Conservation (phyloP, 2,329 filamentous ascomycete genomes). For the Helotiales sp. region DNA sequence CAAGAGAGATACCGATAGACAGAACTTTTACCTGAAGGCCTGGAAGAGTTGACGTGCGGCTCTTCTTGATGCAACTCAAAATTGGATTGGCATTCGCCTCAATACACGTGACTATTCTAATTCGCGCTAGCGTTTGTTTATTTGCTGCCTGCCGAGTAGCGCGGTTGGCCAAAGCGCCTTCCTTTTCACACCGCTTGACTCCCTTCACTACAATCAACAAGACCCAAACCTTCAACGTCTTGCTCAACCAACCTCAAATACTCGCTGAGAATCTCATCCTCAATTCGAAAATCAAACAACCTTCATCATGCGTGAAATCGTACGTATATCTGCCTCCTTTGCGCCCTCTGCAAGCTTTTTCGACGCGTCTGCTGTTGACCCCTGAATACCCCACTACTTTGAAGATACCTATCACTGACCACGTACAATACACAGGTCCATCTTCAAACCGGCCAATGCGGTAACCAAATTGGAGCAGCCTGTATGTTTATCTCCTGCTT, state of each 20-base stretch:
- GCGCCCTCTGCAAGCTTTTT: conserved; percentile 7
- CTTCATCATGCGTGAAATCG: conserved; percentile 73
- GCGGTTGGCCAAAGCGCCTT: neutral
- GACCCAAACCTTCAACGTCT: conserved; percentile 26
- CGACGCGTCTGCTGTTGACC: conserved; percentile 42
- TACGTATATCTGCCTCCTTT: conserved; percentile 45
- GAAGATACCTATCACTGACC: conserved; percentile 55
- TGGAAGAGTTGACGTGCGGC: neutral
- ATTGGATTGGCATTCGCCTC: neutral
- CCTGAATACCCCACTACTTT: conserved; percentile 38
- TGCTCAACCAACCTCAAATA: conserved; percentile 23
- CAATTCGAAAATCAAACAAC: conserved; percentile 28
- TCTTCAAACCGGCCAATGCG: conserved; percentile 99
- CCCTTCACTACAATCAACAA: conserved; percentile 22
- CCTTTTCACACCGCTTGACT: conserved; percentile 12
- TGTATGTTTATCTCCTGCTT: neutral
- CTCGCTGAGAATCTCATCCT: conserved; percentile 13
- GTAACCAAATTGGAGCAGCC: conserved; percentile 99
- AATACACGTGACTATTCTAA: neutral
- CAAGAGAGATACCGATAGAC: neutral
- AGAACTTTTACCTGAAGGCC: neutral
- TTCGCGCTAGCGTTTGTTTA: neutral
- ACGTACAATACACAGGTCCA: conserved; percentile 70
- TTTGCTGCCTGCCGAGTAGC: neutral
- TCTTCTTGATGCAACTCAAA: too few relatives aligned